Percentiles rank a stretch among this genome's conserved stretches.
These are phyloP conservation scores for Golubevia sp. DNA, from an alignment of 1,284 basidiomycete genomes.

Conservation along the genomic window DNA sequence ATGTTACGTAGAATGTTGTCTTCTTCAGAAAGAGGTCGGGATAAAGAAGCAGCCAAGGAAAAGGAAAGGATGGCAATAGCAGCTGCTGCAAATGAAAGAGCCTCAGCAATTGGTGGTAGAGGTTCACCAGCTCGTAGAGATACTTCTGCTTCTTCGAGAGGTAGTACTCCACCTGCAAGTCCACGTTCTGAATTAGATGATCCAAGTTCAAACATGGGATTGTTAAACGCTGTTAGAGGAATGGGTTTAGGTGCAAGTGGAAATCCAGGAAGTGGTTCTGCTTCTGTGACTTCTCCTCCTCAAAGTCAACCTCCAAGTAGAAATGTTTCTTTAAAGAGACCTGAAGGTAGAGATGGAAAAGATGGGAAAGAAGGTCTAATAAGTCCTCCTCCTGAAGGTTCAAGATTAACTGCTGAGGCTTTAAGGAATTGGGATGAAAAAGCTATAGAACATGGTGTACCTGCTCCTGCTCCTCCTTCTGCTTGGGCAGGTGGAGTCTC, in stretches of 20 bases:
- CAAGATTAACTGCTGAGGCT: constrained; percentile 41
- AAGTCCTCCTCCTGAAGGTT: constrained; percentile 1
- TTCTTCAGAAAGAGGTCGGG: constrained; percentile 7
- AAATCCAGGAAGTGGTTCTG: neutral
- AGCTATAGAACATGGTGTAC: constrained; percentile 12
- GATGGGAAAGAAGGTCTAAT: constrained; percentile 7
- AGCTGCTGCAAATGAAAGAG: neutral
- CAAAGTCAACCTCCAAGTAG: constrained; percentile 38
- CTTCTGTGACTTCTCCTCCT: constrained; percentile 9
- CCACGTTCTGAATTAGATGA: constrained; percentile 36
- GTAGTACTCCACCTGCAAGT: constrained; percentile 32
- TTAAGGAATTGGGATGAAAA: constrained; percentile 54
- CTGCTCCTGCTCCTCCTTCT: constrained; percentile 13
- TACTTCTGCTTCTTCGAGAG: constrained; percentile 3
- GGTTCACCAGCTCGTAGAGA: neutral
- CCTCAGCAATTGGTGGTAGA: neutral
- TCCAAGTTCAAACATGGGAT: neutral
- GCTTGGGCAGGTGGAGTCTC: neutral
- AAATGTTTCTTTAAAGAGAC: constrained; percentile 38
- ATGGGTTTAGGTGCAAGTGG: constrained; percentile 18
- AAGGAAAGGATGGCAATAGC: neutral
- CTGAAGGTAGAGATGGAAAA: constrained; percentile 11
- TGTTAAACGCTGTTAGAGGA: constrained; percentile 25
- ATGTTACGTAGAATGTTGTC: constrained; percentile 56
- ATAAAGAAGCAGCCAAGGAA: neutral